Conservation (phyloP, 257 asterid species). For the Misopates orontium region DNA sequence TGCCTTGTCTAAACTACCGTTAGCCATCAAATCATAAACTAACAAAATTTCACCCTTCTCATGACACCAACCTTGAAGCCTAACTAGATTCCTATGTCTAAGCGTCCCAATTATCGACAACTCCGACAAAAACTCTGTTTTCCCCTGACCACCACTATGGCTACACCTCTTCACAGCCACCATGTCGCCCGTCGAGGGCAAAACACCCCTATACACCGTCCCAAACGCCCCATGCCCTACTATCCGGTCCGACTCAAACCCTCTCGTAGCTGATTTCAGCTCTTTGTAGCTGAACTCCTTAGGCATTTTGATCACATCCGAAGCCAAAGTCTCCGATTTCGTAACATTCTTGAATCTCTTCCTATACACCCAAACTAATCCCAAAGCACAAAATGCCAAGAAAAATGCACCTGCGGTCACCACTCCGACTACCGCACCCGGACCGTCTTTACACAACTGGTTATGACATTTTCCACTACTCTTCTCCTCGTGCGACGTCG, state of each 20-base stretch:
- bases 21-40: constrained; percentile 74
- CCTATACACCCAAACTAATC: constrained; percentile 53
- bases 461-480: constrained; percentile 46
- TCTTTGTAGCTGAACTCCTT: constrained; percentile 72
- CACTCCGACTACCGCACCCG: constrained; percentile 77
- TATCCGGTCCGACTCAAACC: constrained; percentile 46
- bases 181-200: constrained; percentile 51
- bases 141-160: constrained; percentile 75
- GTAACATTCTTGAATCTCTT: constrained; percentile 50
- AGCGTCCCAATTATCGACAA: constrained; percentile 75
- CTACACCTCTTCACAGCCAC: constrained; percentile 84
- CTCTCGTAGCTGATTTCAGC: constrained; percentile 64
- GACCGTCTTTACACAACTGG: constrained; percentile 55
- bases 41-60: constrained; percentile 73
- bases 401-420: constrained; percentile 77
- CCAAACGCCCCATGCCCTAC: constrained; percentile 85
- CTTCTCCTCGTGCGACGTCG: constrained; percentile 31
- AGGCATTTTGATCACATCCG: constrained; percentile 77
- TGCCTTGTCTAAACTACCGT: constrained; percentile 77
- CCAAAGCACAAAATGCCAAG: constrained; percentile 50
- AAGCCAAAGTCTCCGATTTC: constrained; percentile 44
- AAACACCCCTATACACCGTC: constrained; percentile 62
- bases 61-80: constrained; percentile 87
- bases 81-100: constrained; percentile 75
- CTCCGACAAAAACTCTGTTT: constrained; percentile 67